Conservation (phyloP, 1,284 basidiomycete species). For the Tremellales sp. region DNA sequence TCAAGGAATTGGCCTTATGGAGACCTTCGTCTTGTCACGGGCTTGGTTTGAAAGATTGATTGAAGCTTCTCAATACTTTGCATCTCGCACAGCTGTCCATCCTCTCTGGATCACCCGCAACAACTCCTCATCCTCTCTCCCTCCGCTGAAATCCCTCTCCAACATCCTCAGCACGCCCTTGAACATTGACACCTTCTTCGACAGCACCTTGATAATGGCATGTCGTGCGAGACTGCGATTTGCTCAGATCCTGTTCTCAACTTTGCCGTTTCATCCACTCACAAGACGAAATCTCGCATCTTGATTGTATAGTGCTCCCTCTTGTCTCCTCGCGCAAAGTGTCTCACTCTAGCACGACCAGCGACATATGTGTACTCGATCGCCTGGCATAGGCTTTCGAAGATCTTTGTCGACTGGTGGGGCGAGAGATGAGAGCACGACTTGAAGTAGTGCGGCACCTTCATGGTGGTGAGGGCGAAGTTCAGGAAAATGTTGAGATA, state of each 20-base stretch:
- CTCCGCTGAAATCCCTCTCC: constrained; percentile 12
- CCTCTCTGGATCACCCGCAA: constrained; percentile 10
- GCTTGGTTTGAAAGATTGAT: no score
- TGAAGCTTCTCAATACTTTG: constrained; percentile 29
- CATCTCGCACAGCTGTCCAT: constrained; percentile 23
- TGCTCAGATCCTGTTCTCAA: no score
- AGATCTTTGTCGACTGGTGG: constrained; percentile 55
- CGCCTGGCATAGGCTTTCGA: constrained; percentile 39
- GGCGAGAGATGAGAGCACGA: constrained; percentile 25
- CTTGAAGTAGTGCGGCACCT: constrained; percentile 76
- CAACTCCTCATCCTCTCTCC: constrained; percentile 5
- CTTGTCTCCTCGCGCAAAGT: constrained; percentile 21
- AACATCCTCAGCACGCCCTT: constrained; percentile 22
- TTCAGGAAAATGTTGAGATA: constrained; percentile 82
- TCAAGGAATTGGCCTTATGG: no score
- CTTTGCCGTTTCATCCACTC: no score
- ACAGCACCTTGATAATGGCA: constrained; percentile 64
- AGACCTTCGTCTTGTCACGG: no score
- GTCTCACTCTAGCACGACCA: constrained; percentile 36
- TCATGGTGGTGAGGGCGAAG: constrained; percentile 80
- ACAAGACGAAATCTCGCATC: constrained; percentile 63
- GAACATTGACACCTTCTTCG: constrained; percentile 49
- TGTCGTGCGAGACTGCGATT: constrained; percentile 68
- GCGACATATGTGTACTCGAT: constrained; percentile 41
- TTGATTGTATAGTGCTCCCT: constrained; percentile 48